Conservation (phyloP, 768 basidiomycete species). For the Nidula microcarpa region DNA sequence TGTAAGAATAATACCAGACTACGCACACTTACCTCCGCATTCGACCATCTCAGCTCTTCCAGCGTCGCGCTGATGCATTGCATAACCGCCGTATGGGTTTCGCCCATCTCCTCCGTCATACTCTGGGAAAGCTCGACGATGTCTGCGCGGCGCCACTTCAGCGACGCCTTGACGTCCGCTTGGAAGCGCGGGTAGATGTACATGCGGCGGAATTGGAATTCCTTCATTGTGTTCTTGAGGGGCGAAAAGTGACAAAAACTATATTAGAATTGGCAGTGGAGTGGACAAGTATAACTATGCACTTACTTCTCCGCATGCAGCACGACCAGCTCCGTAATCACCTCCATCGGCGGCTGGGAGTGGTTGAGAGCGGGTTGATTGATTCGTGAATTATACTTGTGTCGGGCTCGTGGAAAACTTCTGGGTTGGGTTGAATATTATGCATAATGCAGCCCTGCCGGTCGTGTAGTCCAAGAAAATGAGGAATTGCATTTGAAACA, state of each 20-base stretch:
- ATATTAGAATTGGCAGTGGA: constrained; percentile 1
- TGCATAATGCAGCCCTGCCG: no score
- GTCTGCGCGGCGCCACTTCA: constrained; percentile 83
- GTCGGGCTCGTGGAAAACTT: no score
- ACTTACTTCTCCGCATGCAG: constrained; percentile 87
- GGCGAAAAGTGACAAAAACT: constrained; percentile 40
- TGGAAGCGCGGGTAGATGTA: constrained; percentile 95
- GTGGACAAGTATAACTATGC: no score
- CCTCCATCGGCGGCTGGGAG: constrained; percentile 68
- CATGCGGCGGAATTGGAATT: constrained; percentile 84
- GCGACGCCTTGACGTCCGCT: constrained; percentile 76
- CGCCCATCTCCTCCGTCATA: constrained; percentile 82
- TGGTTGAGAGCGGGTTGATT: no score
- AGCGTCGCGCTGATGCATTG: constrained; percentile 93
- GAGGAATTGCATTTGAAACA: no score
- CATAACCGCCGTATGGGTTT: constrained; percentile 88
- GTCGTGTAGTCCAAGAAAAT: no score
- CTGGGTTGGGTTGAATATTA: no score
- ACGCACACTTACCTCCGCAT: constrained; percentile 49
- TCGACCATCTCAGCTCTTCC: constrained; percentile 84
- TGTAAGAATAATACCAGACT: not conserved
- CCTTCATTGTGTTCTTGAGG: constrained; percentile 88
- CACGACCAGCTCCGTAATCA: constrained; percentile 87
- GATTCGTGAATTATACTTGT: no score
- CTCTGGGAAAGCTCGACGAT: constrained; percentile 89